phyloP scores from a whole-genome alignment of 2,329 filamentous ascomycete genomes.

The Microdochium nivale region DNA sequence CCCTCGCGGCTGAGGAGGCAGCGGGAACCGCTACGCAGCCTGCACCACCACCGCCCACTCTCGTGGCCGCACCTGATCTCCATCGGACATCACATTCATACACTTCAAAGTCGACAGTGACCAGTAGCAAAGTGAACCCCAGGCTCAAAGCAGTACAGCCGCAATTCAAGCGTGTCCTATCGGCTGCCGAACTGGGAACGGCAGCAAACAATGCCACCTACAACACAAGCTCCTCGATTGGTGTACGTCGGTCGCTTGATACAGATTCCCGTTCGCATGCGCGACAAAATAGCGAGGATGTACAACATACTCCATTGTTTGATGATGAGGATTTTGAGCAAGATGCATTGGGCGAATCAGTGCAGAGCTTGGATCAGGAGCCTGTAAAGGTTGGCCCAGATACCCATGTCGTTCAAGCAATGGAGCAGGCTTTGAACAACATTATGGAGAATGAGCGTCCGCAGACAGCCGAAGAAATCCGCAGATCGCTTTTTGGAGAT shows the following conservation, averaged over 20 bases:
- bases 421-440: conserved; percentile 84
- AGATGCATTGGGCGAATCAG: conserved; percentile 61
- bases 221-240: conserved; percentile 29
- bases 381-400: conserved; percentile 55
- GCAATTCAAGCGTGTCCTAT: conserved; percentile 31
- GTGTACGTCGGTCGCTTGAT: conserved; percentile 62
- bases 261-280: conserved; percentile 34
- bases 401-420: conserved; percentile 76
- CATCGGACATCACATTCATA: conserved; percentile 26
- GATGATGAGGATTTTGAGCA: conserved; percentile 75
- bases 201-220: conserved; percentile 25
- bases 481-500: conserved; percentile 58
- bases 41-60: conserved; percentile 13
- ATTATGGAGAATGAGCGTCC: conserved; percentile 76
- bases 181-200: conserved; percentile 36
- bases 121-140: conserved; percentile 28
- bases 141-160: conserved; percentile 21
- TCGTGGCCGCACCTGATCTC: conserved; percentile 10
- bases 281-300: conserved; percentile 8
- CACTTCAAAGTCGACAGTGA: conserved; percentile 33
- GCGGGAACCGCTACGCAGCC: conserved; percentile 23
- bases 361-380: conserved; percentile 72
- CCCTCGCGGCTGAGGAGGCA: conserved; percentile 78
- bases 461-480: conserved; percentile 54
- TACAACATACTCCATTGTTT: conserved; percentile 47